A percentile compares a stretch with the other conserved stretches of the same genome.
phyloP scores from a whole-genome alignment of 2,329 filamentous ascomycete genomes.

The Bipolaris oryzae region DNA sequence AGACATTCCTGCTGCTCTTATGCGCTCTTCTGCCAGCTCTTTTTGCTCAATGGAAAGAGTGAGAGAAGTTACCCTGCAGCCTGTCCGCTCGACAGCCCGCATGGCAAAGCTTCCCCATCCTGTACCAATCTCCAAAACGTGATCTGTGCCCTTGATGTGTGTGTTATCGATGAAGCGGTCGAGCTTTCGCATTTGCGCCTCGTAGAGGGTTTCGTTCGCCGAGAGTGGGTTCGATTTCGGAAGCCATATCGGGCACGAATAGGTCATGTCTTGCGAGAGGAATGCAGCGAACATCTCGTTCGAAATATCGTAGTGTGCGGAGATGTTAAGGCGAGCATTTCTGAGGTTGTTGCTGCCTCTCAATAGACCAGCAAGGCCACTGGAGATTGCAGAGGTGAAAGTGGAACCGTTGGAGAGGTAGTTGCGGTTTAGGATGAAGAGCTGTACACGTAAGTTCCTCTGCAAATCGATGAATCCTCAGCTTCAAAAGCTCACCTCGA shows the following conservation, averaged over 20 bases:
- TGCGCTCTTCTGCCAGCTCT: conserved; percentile 67
- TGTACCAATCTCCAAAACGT: conserved; percentile 76
- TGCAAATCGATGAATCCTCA: neutral
- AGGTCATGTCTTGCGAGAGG: conserved; percentile 76
- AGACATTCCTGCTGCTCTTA: conserved; percentile 64
- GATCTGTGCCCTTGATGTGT: conserved; percentile 67
- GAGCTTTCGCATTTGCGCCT: conserved; percentile 71
- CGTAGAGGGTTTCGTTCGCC: conserved; percentile 64
- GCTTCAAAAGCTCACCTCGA: conserved; percentile 58
- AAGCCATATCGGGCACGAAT: conserved; percentile 73
- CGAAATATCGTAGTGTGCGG: conserved; percentile 76
- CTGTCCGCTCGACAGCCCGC: conserved; percentile 67
- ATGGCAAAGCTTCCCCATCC: conserved; percentile 79
- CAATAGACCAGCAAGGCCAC: conserved; percentile 62
- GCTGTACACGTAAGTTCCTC: conserved; percentile 50
- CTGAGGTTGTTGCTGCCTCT: conserved; percentile 55
- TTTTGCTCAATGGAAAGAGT: conserved; percentile 75
- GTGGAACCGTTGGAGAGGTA: conserved; percentile 69
- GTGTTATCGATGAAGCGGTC: conserved; percentile 69
- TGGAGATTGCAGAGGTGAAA: conserved; percentile 64
- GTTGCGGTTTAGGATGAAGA: conserved; percentile 73
- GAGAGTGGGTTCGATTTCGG: conserved; percentile 49
- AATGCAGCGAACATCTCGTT: conserved; percentile 79
- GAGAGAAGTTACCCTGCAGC: conserved; percentile 71
- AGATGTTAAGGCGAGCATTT: conserved; percentile 66